Conservation (phyloP, 257 asterid genomes). For the Lantana camara region DNA sequence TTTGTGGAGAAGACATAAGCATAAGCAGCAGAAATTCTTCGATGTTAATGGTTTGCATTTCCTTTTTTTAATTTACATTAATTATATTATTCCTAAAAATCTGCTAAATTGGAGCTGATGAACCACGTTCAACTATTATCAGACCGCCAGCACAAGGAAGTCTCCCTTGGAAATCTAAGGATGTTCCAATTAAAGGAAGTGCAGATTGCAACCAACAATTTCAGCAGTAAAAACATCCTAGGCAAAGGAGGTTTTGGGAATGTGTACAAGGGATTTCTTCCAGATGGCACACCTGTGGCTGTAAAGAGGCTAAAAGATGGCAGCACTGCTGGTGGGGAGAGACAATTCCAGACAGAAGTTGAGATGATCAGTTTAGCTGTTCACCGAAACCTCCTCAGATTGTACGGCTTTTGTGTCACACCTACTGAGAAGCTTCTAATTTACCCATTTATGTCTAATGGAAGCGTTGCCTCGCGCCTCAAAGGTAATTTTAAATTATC, state of each 20-base stretch:
- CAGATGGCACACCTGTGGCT: slow-evolving; percentile 84
- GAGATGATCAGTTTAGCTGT: slow-evolving; percentile 96
- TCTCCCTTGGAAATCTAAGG: slow-evolving; percentile 86
- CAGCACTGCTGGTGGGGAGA: slow-evolving; percentile 72
- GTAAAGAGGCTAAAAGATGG: slow-evolving; percentile 95
- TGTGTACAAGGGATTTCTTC: slow-evolving; percentile 82
- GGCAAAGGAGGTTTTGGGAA: slow-evolving; percentile 97
- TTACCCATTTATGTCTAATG: slow-evolving; percentile 94
- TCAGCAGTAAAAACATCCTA: slow-evolving; percentile 75
- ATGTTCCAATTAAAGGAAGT: slow-evolving; percentile 82
- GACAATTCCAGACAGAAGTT: slow-evolving; percentile 92
- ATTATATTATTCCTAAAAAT: too few relatives aligned
- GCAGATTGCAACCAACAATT: slow-evolving; percentile 81
- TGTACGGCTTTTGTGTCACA: slow-evolving; percentile 90
- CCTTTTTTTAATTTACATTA: too few relatives aligned
- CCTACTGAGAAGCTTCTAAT: slow-evolving; percentile 81
- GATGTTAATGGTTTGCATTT: slow-evolving; percentile 60
- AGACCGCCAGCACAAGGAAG: slow-evolving; percentile 75
- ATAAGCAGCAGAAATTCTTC: slow-evolving; percentile 43
- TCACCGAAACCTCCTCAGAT: slow-evolving; percentile 87
- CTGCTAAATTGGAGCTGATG: background rate
- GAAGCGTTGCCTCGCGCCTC: slow-evolving; percentile 97
- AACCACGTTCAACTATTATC: slow-evolving; percentile 18
- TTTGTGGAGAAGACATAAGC: slow-evolving; percentile 61
- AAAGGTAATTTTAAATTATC: slow-evolving; percentile 48